Evolutionary conservation across 2,329 filamentous ascomycete genomes (phyloP), one percentile per base, ranked within the genome.

Genomic region (Cylindrodendrum hubeiense): DNA sequence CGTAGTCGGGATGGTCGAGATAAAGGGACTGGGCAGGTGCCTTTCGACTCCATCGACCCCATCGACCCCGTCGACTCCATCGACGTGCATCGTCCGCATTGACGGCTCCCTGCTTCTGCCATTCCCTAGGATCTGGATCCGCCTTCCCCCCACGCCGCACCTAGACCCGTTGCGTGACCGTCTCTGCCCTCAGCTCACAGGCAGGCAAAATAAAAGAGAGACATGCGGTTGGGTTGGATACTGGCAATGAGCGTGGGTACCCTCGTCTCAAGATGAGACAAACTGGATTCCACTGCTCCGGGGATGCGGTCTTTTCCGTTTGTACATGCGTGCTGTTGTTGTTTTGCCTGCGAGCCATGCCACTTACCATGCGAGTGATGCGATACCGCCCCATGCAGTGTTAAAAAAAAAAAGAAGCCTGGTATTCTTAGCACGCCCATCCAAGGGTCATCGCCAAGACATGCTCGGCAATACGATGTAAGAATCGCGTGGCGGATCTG

Each of bases 401-500:
- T 10, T 24, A 24, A 17, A 21, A 21, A 33, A 43, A 33, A 21
- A 55, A 46, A 21, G 17, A 34, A 19, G 30, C 9, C n/a, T 19
- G n/a, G 26, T 49, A 30, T 30, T 12, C 21, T 49, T 49, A 49
- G 46, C 21, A 30, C 26, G 12, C 19, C 26, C 7, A 12, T 50
- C 47, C 26, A 21, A 50, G 28, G 47, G 47, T 33, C 47, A 5
- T 19, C 37, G 26, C 52, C 39, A 46, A 56, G 52, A 51, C 52
- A 51, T 62, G 50, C 46, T 34, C 37, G 49, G 21, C 15, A 54
- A 58, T 63, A 63, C 60, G 60, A 58, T 63, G 54, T 47, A 22
- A 53, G 37, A 58, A 63, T 58, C 60, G 60, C 60, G 60, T 63
- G 60, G 60, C 60, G 54, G 60, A 63, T 63, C 60, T 63, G 41